Percentiles rank a stretch among this genome's conserved stretches.
Conservation (phyloP, 169 alveolate species). For the Plasmodium cynomolgi region DNA sequence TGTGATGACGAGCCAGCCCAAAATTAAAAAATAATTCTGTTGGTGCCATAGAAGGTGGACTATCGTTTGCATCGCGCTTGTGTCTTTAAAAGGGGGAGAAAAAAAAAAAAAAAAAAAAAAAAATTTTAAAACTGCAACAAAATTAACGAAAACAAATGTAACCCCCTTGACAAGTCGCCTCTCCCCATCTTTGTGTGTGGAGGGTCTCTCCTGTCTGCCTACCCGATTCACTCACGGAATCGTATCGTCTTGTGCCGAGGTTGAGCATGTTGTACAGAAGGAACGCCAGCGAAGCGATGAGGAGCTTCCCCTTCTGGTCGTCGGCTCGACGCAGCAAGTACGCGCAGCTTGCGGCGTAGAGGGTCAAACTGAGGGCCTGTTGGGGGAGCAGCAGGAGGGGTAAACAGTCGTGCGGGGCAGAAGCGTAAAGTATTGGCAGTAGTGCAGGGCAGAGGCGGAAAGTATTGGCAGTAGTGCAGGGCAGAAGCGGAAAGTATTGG, state of each 20-base stretch:
- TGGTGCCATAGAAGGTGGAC: background rate
- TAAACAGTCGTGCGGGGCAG: background rate
- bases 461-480: background rate
- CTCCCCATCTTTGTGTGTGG: no score
- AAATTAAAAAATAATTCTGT: background rate
- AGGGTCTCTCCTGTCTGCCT: background rate
- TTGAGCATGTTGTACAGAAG: constrained; percentile 17
- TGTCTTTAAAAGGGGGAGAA: constrained; percentile 5
- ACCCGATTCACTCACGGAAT: background rate
- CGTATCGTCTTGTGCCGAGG: constrained; percentile 6
- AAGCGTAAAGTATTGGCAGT: background rate
- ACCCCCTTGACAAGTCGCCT: background rate
- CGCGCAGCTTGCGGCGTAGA: constrained; percentile 17
- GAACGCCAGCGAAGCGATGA: background rate
- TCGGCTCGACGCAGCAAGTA: background rate
- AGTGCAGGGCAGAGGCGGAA: background rate
- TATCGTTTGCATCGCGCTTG: background rate
- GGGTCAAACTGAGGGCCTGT: constrained; percentile 15
- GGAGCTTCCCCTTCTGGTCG: background rate
- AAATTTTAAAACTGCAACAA: background rate
- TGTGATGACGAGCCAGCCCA: constrained; percentile 15
- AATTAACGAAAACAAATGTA: background rate
- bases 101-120: background rate
- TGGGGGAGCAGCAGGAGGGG: background rate
- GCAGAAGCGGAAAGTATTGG: background rate